Conservation (phyloP, 352 stramenopile species). For the Phytophthora constricta region DNA sequence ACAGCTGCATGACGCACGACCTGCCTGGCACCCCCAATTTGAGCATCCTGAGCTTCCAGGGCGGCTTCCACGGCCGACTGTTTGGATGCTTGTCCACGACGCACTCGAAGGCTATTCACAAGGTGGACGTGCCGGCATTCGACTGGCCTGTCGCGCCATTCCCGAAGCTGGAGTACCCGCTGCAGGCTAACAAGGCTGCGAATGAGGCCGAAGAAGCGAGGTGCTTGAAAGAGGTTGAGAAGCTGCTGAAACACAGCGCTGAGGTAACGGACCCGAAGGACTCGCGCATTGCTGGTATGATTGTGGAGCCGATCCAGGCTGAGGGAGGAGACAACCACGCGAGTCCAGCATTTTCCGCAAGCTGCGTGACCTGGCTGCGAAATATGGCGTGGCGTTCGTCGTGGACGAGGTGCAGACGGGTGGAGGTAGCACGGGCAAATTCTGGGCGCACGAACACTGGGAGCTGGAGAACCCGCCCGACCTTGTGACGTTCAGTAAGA, state of each 20-base stretch:
- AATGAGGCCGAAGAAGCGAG: slow-evolving; percentile 77
- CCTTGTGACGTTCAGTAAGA: slow-evolving; percentile 89
- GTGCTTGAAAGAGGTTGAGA: slow-evolving; percentile 72
- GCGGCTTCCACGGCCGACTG: slow-evolving; percentile 81
- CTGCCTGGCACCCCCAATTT: slow-evolving; percentile 73
- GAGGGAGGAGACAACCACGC: slow-evolving; percentile 85
- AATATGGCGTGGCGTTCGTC: slow-evolving; percentile 79
- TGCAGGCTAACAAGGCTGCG: slow-evolving; percentile 57
- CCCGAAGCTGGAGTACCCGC: slow-evolving; percentile 70
- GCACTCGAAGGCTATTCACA: slow-evolving; percentile 88
- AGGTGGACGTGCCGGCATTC: slow-evolving; percentile 85
- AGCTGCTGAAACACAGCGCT: slow-evolving; percentile 52
- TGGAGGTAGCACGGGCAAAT: slow-evolving; percentile 82
- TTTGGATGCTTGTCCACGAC: slow-evolving; percentile 84
- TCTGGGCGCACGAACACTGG: slow-evolving; percentile 89
- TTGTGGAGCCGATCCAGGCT: slow-evolving; percentile 84
- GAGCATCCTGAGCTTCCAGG: slow-evolving; percentile 85
- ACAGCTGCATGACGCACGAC: slow-evolving; percentile 76
- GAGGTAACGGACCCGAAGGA: slow-evolving; percentile 30
- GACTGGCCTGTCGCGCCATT: slow-evolving; percentile 87
- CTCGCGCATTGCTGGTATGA: slow-evolving; percentile 72
- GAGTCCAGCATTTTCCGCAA: slow-evolving; percentile 72
- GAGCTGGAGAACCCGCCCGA: slow-evolving; percentile 76
- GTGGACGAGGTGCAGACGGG: slow-evolving; percentile 89
- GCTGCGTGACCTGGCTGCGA: slow-evolving; percentile 60